These are phyloP conservation scores for Fusarium sp. DNA, from an alignment of 2,329 filamentous ascomycete genomes.

Conservation along the genomic window DNA sequence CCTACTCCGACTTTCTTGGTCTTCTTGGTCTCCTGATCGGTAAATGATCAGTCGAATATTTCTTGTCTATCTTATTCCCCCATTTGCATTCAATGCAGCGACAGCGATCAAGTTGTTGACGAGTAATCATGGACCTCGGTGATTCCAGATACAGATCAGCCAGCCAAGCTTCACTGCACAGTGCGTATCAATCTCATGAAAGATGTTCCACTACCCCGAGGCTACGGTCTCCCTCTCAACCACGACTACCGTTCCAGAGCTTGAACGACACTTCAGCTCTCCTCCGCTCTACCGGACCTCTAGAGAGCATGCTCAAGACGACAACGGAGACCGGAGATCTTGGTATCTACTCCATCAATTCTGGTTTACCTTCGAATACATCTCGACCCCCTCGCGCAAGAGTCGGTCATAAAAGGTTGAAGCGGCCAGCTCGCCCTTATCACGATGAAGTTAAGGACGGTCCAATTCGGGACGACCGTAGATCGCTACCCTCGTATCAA, in stretches of 20 bases:
- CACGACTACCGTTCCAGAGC: slow-evolving; percentile 54
- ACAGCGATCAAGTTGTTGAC: slow-evolving; percentile 14
- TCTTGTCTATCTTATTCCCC: slow-evolving; percentile 25
- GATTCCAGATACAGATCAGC: slow-evolving; percentile 46
- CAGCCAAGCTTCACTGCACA: slow-evolving; percentile 53
- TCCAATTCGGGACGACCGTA: slow-evolving; percentile 53
- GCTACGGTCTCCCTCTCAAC: slow-evolving; percentile 35
- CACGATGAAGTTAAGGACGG: slow-evolving; percentile 46
- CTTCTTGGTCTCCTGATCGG: slow-evolving; percentile 31
- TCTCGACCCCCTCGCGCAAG: slow-evolving; percentile 44
- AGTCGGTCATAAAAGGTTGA: slow-evolving; percentile 44
- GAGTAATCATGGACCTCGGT: slow-evolving; percentile 43
- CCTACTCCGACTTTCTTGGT: slow-evolving; percentile 33
- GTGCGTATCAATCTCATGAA: slow-evolving; percentile 44
- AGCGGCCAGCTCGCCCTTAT: slow-evolving; percentile 41
- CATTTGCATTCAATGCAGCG: slow-evolving; percentile 1
- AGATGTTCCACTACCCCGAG: slow-evolving; percentile 26
- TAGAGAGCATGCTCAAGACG: slow-evolving; percentile 73
- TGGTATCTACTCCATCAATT: slow-evolving; percentile 65
- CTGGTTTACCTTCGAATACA: slow-evolving; percentile 43
- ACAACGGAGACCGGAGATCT: slow-evolving; percentile 74
- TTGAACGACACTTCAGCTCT: slow-evolving; percentile 55
- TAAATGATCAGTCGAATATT: slow-evolving; percentile 35
- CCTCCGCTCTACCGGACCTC: slow-evolving; percentile 60
- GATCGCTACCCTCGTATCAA: slow-evolving; percentile 58